Conservation (phyloP, 2,329 filamentous ascomycete genomes). For the Peltaster fructicola region DNA sequence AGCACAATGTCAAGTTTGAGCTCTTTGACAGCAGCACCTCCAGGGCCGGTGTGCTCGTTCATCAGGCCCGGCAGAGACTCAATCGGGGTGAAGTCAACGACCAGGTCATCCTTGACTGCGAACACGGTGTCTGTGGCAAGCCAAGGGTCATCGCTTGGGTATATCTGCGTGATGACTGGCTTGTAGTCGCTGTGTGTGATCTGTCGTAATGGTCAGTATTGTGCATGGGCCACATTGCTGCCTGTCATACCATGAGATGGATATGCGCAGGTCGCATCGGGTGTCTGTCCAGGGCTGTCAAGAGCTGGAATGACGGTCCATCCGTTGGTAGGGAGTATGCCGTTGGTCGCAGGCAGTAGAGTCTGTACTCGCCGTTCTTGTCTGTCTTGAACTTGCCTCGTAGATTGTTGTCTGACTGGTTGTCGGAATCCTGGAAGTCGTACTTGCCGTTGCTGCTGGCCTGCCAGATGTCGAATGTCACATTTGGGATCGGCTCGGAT, state of each 20-base stretch:
- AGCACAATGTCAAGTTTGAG: slow-evolving; percentile 45
- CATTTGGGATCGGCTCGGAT: slow-evolving; percentile 44
- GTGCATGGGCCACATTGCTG: neutral
- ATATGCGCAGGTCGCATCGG: slow-evolving; percentile 46
- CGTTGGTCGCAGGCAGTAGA: slow-evolving; percentile 60
- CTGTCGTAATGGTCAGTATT: slow-evolving; percentile 2
- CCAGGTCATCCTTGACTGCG: slow-evolving; percentile 42
- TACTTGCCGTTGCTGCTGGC: slow-evolving; percentile 59
- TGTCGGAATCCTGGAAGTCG: slow-evolving; percentile 49
- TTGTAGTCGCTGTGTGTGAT: slow-evolving; percentile 36
- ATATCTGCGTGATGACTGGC: slow-evolving; percentile 40
- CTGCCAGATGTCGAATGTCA: slow-evolving; percentile 65
- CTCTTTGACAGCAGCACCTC: slow-evolving; percentile 23
- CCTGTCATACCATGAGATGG: slow-evolving; percentile 32
- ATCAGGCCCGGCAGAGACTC: slow-evolving; percentile 36
- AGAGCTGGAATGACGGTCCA: slow-evolving; percentile 36
- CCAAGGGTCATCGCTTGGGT: slow-evolving; percentile 40
- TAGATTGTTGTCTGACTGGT: slow-evolving; percentile 56
- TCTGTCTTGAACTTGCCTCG: slow-evolving; percentile 59
- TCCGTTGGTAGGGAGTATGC: slow-evolving; percentile 54
- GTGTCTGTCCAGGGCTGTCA: slow-evolving; percentile 37
- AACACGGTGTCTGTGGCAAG: slow-evolving; percentile 42
- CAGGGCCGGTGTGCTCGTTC: slow-evolving; percentile 15
- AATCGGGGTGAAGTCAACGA: slow-evolving; percentile 39
- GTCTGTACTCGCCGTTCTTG: slow-evolving; percentile 50